These are phyloP conservation scores for Russula sp. DNA, from an alignment of 768 basidiomycete species.

Conservation along the genomic window DNA sequence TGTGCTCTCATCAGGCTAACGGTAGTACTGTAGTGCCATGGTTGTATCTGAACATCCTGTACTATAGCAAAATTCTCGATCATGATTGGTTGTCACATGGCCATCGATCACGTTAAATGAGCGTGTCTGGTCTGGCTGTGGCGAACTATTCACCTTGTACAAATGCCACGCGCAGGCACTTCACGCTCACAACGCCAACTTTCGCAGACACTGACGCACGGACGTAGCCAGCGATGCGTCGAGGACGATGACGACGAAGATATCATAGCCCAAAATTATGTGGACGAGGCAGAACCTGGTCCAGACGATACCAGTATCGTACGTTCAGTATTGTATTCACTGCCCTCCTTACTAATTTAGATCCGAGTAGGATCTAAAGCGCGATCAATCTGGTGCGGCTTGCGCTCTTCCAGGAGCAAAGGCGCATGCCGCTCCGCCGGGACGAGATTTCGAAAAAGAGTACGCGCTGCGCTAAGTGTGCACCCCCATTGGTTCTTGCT, in stretches of 20 bases:
- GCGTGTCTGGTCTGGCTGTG: neutral
- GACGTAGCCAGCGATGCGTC: slow-evolving; percentile 24
- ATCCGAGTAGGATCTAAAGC: slow-evolving; percentile 49
- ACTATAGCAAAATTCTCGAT: neutral
- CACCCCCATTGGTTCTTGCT: too few species aligned
- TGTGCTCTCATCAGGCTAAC: neutral
- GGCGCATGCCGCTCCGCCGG: slow-evolving; percentile 56
- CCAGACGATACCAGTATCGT: slow-evolving; percentile 22
- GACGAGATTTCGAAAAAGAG: slow-evolving; percentile 90
- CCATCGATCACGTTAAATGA: too few species aligned
- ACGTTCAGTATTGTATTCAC: neutral
- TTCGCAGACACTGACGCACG: slow-evolving; percentile 28
- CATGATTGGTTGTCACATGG: too few species aligned
- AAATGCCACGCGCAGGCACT: slow-evolving; percentile 33
- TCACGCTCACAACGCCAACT: slow-evolving; percentile 36
- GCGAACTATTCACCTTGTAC: too few species aligned
- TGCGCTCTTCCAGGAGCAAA: too few species aligned
- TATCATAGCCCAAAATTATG: slow-evolving; percentile 28
- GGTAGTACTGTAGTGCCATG: neutral
- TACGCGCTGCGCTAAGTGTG: too few species aligned
- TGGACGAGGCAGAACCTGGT: slow-evolving; percentile 33
- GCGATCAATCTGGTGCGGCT: slow-evolving; percentile 71
- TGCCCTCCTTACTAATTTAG: neutral
- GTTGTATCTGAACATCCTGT: neutral
- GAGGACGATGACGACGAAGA: slow-evolving; percentile 32